Conservation (phyloP, 768 basidiomycete species). For the Mycena vitilis region DNA sequence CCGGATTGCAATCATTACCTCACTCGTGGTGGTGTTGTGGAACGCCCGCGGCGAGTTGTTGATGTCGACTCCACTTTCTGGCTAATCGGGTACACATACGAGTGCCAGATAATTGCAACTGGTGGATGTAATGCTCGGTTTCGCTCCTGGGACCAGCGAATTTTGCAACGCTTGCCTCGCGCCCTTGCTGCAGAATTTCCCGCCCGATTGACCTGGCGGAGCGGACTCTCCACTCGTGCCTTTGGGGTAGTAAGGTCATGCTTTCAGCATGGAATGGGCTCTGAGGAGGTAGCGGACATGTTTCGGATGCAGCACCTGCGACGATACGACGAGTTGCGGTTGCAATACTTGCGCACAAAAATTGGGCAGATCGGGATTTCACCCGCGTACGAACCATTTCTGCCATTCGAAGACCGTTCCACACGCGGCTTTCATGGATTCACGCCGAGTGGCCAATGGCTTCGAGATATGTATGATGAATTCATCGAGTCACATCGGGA, state of each 20-base stretch:
- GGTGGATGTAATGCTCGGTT: no score
- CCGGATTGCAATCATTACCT: background rate
- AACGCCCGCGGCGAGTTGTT: background rate
- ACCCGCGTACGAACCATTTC: no score
- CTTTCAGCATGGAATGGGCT: conserved; percentile 43
- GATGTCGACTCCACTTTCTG: background rate
- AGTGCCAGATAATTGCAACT: background rate
- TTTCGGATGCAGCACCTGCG: conserved; percentile 38
- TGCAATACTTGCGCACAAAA: conserved; percentile 41
- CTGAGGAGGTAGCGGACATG: conserved; percentile 43
- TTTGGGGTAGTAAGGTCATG: conserved; percentile 22
- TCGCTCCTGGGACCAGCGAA: conserved; percentile 11
- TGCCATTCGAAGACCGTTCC: conserved; percentile 36
- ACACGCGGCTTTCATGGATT: conserved; percentile 37
- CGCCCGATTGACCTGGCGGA: background rate
- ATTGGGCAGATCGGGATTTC: no score
- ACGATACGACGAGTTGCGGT: conserved; percentile 35
- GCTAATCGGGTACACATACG: conserved; percentile 3
- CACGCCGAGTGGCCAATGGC: conserved; percentile 32
- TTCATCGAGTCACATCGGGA: background rate
- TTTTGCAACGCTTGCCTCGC: background rate
- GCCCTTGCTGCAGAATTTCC: background rate
- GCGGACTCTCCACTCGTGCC: background rate
- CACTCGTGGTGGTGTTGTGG: background rate
- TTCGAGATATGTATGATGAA: conserved; percentile 5